A percentile compares a stretch with the other conserved stretches of the same genome.
Conservation (phyloP, 2,329 filamentous ascomycete genomes). For the Colletotrichum plurivorum region DNA sequence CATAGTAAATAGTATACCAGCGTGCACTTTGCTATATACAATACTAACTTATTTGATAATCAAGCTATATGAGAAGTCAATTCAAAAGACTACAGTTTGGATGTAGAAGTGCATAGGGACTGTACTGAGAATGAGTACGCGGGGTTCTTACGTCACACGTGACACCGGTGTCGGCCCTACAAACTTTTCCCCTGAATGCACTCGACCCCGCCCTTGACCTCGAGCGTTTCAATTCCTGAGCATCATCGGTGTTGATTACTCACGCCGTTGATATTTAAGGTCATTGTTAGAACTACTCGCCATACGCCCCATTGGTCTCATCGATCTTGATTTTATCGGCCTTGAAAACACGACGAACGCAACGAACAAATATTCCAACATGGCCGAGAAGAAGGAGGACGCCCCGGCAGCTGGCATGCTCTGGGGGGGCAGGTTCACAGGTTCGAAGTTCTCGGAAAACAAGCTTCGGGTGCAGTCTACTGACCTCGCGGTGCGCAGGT, state of each 20-base stretch:
- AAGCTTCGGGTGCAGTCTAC: slow-evolving; percentile 17
- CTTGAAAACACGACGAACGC: slow-evolving; percentile 13
- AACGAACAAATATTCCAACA: slow-evolving; percentile 1
- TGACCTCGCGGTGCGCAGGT: slow-evolving; percentile 24
- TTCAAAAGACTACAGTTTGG: not conserved
- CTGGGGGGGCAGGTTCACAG: slow-evolving; percentile 56
- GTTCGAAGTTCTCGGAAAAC: slow-evolving; percentile 48
- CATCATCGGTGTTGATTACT: not conserved
- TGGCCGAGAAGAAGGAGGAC: slow-evolving; percentile 44
- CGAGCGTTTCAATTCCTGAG: no score
- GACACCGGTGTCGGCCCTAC: not conserved
- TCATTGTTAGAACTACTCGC: not conserved
- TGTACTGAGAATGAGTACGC: not conserved
- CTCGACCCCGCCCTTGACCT: not conserved
- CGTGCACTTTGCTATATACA: no score
- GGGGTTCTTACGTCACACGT: not conserved
- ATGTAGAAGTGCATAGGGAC: not conserved
- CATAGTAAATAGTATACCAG: no score
- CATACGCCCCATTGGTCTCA: not conserved
- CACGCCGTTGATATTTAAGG: slow-evolving; percentile 3
- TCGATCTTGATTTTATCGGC: not conserved
- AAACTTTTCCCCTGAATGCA: slow-evolving; percentile 6
- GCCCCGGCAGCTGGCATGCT: slow-evolving; percentile 46
- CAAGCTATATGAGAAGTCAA: no score
- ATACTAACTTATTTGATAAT: no score